Base-by-base conservation (phyloP, 1,284 basidiomycete species). In the Moesziomyces sp. region DNA sequence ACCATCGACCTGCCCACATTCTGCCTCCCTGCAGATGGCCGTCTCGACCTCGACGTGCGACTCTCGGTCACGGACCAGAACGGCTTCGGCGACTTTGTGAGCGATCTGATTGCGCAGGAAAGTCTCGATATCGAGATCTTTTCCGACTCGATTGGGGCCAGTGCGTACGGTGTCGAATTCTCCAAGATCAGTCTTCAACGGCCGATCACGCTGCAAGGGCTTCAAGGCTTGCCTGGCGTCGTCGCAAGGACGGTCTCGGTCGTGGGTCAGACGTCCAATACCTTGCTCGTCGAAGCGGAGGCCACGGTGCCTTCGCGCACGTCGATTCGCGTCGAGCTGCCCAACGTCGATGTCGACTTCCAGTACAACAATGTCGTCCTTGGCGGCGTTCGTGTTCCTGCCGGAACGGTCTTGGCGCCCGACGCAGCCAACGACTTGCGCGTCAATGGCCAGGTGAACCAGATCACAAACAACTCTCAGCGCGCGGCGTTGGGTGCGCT, bases 251-350 rank as follows among this genome's bases (percentile, higher is more conserved):
- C 91, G 84, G 91, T 92, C 13, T 70, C 83, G 48, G 64, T 65
- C 26, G 54, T 56, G 4, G 88, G 90, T 74, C 88, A 90, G 79
- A 86, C 88, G 45, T 87, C 87, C 34, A 89, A 90, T 59, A 89
- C 90, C 26, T 91, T 92, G 63, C 88, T 88, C 59, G 89, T 92
- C 53, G 88, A 88, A 66, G 90, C 90, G 1, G 89, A 90, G 78
- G 87, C 90, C 0, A 62, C 84, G 9, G 91, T 92, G 65, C 90
- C 90, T 3, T 92, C 90, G n/a, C 86, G 88, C 38, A 65, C 84
- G 88, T 89, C 91, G 74, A 85, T 92, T 38, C 90, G 91, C 23
- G 90, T 92, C 67, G 87, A 90, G 70, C 86, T 92, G 38, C 91
- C 90, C 24, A 89, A 87, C 3, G 89, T 90, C 43, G 87, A 86